Evolutionary conservation across 2,329 filamentous ascomycete genomes (phyloP).

Genomic region (Fusarium sp.): DNA sequence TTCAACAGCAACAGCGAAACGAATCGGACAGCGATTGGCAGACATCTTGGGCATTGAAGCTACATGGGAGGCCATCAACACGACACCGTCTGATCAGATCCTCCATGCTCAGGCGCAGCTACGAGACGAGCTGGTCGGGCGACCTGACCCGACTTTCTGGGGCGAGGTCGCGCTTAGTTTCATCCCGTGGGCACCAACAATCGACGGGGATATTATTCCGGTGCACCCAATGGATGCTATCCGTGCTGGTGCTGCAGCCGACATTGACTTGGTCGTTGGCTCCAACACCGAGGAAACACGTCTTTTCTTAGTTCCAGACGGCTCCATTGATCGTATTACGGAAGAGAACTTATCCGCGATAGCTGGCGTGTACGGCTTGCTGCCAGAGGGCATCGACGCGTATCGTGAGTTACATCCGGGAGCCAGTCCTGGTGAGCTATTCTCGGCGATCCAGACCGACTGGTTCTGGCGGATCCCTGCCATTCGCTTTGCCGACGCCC

Average conservation of each 20-base stretch:
- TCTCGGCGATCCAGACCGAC: not conserved
- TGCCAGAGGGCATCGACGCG: not conserved
- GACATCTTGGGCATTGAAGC: not conserved
- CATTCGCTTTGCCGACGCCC: not conserved
- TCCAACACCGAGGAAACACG: not conserved
- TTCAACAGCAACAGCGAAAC: not conserved
- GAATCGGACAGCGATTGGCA: not conserved
- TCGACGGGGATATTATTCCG: not conserved
- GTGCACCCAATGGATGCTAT: not conserved
- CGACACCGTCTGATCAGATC: not conserved
- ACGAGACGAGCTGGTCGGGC: not conserved
- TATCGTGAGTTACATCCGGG: not conserved
- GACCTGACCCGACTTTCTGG: not conserved
- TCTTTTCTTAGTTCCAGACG: not conserved
- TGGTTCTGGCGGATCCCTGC: not conserved
- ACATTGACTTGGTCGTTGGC: not conserved
- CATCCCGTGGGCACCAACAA: not conserved
- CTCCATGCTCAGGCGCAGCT: not conserved
- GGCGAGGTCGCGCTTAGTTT: not conserved
- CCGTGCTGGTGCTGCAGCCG: not conserved
- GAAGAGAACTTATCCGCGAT: rapidly evolving
- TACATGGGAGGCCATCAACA: not conserved
- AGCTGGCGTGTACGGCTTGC: not conserved
- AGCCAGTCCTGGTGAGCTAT: not conserved
- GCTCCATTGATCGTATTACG: not conserved